Evolutionary conservation across 768 basidiomycete genomes (phyloP).

Genomic region (Fibroporia radiculosa): DNA sequence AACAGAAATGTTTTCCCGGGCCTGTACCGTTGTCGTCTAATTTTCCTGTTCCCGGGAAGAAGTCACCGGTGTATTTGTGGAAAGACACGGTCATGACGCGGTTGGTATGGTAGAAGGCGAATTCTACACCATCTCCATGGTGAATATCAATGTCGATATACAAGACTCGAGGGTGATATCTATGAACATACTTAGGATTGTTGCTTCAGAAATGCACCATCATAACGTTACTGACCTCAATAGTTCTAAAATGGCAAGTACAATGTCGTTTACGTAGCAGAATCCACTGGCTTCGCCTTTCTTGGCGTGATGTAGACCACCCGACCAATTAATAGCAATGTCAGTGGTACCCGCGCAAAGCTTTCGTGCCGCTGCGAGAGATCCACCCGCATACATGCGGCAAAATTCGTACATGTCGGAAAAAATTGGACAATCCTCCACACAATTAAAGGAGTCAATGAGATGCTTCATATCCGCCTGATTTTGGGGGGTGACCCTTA

Average conservation of each 20-base stretch:
- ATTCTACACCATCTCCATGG: constrained; percentile 96
- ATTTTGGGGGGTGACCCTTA: constrained; percentile 78
- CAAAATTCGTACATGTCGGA: constrained; percentile 93
- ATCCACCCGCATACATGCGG: constrained; percentile 88
- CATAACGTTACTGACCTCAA: constrained; percentile 30
- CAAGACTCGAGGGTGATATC: constrained; percentile 87
- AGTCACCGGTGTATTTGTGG: constrained; percentile 98
- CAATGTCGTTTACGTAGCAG: constrained; percentile 97
- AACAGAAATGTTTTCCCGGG: constrained; percentile 88
- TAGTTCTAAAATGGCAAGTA: constrained; percentile 88
- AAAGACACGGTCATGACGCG: constrained; percentile 99
- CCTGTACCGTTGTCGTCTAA: constrained; percentile 86
- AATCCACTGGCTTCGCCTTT: constrained; percentile 97
- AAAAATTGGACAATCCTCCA: constrained; percentile 97
- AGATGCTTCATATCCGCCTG: constrained; percentile 61
- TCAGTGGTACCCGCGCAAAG: constrained; percentile 80
- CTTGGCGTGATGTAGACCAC: constrained; percentile 97
- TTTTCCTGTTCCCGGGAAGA: constrained; percentile 97
- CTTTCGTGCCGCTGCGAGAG: constrained; percentile 85
- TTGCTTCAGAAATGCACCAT: not conserved
- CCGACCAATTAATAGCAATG: constrained; percentile 99
- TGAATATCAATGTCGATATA: constrained; percentile 99
- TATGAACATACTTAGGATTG: constrained; percentile 28
- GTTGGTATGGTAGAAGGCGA: constrained; percentile 95
- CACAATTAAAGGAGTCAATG: constrained; percentile 87